Conservation (phyloP, 352 stramenopile genomes). For the Phytophthora pistaciae region DNA sequence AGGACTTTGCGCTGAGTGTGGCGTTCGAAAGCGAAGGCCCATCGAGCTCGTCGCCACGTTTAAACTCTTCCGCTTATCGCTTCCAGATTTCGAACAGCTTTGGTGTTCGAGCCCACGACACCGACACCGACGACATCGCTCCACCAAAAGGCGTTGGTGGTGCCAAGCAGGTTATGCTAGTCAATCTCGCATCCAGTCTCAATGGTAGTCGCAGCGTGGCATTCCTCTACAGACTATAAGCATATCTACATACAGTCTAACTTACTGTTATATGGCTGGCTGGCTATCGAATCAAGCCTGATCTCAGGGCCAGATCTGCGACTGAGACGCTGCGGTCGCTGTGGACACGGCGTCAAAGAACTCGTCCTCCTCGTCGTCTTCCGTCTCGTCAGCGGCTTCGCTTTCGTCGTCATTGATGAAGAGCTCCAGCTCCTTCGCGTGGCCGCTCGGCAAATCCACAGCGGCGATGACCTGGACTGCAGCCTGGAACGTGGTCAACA, state of each 20-base stretch:
- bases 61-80: constrained; percentile 7
- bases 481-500: constrained; percentile 80
- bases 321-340: constrained; percentile 12
- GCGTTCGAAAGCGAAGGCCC: constrained; percentile 17
- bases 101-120: not conserved
- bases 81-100: constrained; percentile 20
- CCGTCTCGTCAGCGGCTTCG: constrained; percentile 31
- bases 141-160: not conserved
- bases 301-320: constrained; percentile 3
- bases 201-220: constrained; percentile 13
- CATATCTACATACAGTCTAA: constrained; percentile 14
- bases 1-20: constrained; percentile 15
- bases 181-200: constrained; percentile 31
- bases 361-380: constrained; percentile 50
- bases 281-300: not conserved
- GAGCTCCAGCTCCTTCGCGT: constrained; percentile 64
- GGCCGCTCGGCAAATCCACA: constrained; percentile 62
- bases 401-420: constrained; percentile 52
- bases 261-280: constrained; percentile 7
- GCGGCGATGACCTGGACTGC: constrained; percentile 74
- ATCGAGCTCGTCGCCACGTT: constrained; percentile 11
- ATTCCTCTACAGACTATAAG: constrained; percentile 10
- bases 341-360: constrained; percentile 64
- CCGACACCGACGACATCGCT: not conserved
- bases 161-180: not conserved